Evolutionary conservation across 305 asterid genomes (phyloP).

Genomic region (Petunia hybrid): DNA sequence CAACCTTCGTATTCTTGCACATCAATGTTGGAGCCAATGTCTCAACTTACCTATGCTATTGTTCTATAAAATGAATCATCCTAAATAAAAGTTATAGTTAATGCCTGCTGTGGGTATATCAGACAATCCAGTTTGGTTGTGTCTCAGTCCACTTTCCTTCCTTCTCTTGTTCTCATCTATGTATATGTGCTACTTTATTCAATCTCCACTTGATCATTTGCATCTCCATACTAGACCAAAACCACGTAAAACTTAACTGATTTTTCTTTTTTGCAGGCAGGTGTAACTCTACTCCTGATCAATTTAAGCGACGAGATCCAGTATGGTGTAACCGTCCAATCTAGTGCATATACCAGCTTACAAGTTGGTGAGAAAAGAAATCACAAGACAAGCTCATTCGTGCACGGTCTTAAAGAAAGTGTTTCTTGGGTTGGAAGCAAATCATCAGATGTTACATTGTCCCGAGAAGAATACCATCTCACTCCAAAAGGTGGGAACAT

Average conservation of each 20-base stretch:
- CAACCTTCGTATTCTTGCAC: not conserved
- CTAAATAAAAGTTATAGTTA: not conserved
- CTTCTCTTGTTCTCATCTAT: not conserved
- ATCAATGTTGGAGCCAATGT: not conserved
- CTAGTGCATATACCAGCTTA: constrained; percentile 37
- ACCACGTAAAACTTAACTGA: not conserved
- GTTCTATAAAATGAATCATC: constrained; percentile 2
- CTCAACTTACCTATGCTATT: not conserved
- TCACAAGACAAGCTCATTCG: constrained; percentile 42
- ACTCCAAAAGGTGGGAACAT: constrained; percentile 66
- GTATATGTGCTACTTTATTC: not conserved
- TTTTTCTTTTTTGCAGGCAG: constrained; percentile 54
- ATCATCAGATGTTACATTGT: constrained; percentile 57
- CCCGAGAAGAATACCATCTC: constrained; percentile 77
- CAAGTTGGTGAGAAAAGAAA: constrained; percentile 36
- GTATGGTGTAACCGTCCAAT: constrained; percentile 51
- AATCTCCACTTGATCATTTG: not conserved
- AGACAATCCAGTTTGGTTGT: not conserved
- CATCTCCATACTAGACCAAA: not conserved
- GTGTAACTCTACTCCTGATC: constrained; percentile 74
- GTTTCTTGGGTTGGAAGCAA: constrained; percentile 78
- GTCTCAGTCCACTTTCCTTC: not conserved
- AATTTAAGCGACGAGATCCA: constrained; percentile 71
- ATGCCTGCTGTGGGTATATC: not conserved
- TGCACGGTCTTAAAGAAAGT: constrained; percentile 56